Conservation (phyloP, 768 basidiomycete genomes). For the Pilatotrama ljubarskyi region DNA sequence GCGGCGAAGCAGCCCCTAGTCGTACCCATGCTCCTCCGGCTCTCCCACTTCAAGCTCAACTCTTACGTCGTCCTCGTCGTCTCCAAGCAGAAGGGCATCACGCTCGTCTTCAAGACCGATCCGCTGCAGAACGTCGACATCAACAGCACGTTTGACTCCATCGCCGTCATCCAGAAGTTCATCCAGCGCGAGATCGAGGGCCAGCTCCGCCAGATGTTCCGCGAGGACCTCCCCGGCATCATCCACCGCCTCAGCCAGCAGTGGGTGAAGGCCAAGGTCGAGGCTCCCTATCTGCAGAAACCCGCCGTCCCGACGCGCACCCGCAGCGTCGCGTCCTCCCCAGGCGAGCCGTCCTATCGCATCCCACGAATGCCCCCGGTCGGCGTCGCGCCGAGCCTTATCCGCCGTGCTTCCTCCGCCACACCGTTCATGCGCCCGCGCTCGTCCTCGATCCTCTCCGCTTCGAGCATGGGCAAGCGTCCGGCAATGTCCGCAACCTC, state of each 20-base stretch:
- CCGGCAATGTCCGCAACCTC: slow-evolving; percentile 18
- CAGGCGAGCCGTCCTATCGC: slow-evolving; percentile 23
- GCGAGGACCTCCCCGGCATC: slow-evolving; percentile 94
- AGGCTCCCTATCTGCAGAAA: slow-evolving; percentile 80
- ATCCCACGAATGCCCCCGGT: slow-evolving; percentile 19
- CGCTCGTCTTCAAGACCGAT: slow-evolving; percentile 99
- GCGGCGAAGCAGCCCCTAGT: slow-evolving; percentile 94
- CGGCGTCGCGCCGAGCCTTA: slow-evolving; percentile 19
- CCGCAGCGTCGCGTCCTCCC: slow-evolving; percentile 20
- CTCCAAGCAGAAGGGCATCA: slow-evolving; percentile 96
- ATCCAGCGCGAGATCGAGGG: slow-evolving; percentile 98
- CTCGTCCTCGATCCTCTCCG: slow-evolving; percentile 23
- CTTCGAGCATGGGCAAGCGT: slow-evolving; percentile 26
- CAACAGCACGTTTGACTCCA: slow-evolving; percentile 96
- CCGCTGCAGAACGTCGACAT: slow-evolving; percentile 98
- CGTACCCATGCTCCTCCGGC: slow-evolving; percentile 96
- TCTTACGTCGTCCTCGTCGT: slow-evolving; percentile 98
- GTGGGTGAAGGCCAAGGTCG: slow-evolving; percentile 93
- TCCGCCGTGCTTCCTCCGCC: slow-evolving; percentile 15
- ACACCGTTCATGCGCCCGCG: slow-evolving; percentile 20
- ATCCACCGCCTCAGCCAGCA: slow-evolving; percentile 95
- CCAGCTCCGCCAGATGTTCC: slow-evolving; percentile 96
- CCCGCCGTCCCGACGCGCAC: slow-evolving; percentile 28
- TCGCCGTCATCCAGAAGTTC: slow-evolving; percentile 96
- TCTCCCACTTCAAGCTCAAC: slow-evolving; percentile 91